Evolutionary conservation across 2,329 filamentous ascomycete genomes (phyloP), one percentile per base, ranked within the genome.

Genomic region (Amauroascus verrucosus): DNA sequence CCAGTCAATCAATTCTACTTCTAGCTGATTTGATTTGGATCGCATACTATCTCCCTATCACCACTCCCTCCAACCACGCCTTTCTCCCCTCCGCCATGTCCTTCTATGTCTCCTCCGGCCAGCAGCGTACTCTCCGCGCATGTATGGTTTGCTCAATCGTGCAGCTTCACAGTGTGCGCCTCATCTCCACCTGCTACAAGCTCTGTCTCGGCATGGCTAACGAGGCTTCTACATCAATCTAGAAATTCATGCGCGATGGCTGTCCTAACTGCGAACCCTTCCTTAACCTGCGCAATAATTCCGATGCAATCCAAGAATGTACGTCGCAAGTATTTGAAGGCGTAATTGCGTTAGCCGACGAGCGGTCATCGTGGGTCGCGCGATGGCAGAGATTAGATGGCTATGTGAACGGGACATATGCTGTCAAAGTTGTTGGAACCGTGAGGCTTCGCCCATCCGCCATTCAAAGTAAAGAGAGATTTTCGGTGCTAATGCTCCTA

Each of bases 101-200:
- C 35, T 85, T 82, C 69, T 89, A 82, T 69, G 84, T 89, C 57
- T 73, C 85, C 14, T 79, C 86, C 6, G 78, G 77, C 67, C 86
- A 93, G 72, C 83, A 85, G 74, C 87, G 90, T 72, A 84, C 87
- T 68, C 80, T 95, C 61, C 90, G 93, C 72, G 93, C 93, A 65
- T 98, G 93, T 77, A 96, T 98, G 89, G 88, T 97, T 62, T 98
- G 93, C 81, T 91, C 88, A 52, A 86, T 97, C 67, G 88, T 97
- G 60, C 88, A 91, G 77, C 84, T 86, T 57, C 82, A 84, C 65
- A 78, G 77, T 60, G 86, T 89, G 75, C 61, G 56, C 57, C 28
- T 32, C 47, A 53, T 30, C 48, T 51, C 48, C 32, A 58, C 30
- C 14, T 6, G n/a, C n/a, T n/a, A n/a, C n/a, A n/a, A n/a, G n/a